A percentile compares a stretch with the other conserved stretches of the same genome.
phyloP scores from a whole-genome alignment of 768 basidiomycete species.

The Amanita pseudoporphyria region DNA sequence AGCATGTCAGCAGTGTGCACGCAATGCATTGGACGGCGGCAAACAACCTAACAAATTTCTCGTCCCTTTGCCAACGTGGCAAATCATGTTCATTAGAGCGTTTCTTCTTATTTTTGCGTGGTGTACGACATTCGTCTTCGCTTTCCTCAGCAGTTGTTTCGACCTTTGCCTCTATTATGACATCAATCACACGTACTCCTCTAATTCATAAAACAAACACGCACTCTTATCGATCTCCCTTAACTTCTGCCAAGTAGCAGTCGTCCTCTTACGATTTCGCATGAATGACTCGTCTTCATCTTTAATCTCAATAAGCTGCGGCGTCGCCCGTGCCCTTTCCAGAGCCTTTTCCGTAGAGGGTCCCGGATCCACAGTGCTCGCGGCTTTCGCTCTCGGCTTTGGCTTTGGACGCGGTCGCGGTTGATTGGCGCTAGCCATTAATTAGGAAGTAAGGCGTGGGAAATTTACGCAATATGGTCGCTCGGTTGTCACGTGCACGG shows the following conservation, averaged over 20 bases:
- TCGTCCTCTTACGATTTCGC: constrained; percentile 49
- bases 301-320: constrained; percentile 21
- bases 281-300: constrained; percentile 68
- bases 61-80: constrained; percentile 34
- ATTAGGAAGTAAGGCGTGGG: constrained; percentile 30
- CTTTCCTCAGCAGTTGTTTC: constrained; percentile 9
- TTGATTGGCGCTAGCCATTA: constrained; percentile 24
- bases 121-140: constrained; percentile 22
- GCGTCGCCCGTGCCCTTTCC: constrained; percentile 9
- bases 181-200: background rate
- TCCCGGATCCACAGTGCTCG: constrained; percentile 8
- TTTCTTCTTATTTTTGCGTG: constrained; percentile 28
- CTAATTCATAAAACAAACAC: constrained; percentile 5
- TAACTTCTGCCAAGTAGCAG: constrained; percentile 49
- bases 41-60: constrained; percentile 33
- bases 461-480: constrained; percentile 22
- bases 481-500: constrained; percentile 25
- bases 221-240: constrained; percentile 48
- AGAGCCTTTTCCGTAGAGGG: constrained; percentile 14
- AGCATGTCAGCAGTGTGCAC: background rate
- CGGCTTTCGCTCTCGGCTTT: constrained; percentile 28
- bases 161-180: constrained; percentile 7
- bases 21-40: background rate
- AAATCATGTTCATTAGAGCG: constrained; percentile 21
- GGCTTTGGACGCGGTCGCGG: constrained; percentile 51